Percentiles rank a stretch among this genome's conserved stretches.
Conservation (phyloP, 2,329 filamentous ascomycete genomes). For the Lomentospora prolificans region DNA sequence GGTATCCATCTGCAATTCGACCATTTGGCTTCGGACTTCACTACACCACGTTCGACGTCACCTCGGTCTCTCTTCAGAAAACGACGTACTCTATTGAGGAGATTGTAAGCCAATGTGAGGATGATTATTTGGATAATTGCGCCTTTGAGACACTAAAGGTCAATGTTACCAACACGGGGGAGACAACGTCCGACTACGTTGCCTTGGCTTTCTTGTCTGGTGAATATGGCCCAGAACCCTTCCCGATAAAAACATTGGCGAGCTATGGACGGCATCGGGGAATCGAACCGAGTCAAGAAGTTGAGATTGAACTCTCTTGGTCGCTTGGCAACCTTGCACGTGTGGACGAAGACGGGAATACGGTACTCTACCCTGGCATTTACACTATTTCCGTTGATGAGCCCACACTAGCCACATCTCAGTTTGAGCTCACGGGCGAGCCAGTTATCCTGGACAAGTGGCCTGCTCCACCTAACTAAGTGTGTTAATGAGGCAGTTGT, state of each 20-base stretch:
- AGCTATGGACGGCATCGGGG: slow-evolving; percentile 28
- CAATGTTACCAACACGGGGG: slow-evolving; percentile 37
- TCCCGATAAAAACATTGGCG: too few species aligned
- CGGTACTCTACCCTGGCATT: slow-evolving; percentile 41
- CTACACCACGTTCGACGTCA: slow-evolving; percentile 42
- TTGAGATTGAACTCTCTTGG: slow-evolving; percentile 26
- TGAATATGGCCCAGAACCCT: too few species aligned
- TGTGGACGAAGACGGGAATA: slow-evolving; percentile 37
- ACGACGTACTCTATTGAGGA: slow-evolving; percentile 20
- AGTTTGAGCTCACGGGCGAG: slow-evolving; percentile 36
- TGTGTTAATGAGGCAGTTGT: too few species aligned
- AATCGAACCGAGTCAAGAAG: slow-evolving; percentile 22
- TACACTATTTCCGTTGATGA: slow-evolving; percentile 38
- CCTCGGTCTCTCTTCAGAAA: slow-evolving; percentile 9
- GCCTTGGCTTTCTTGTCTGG: too few species aligned
- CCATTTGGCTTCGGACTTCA: slow-evolving; percentile 47
- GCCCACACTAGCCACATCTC: slow-evolving; percentile 26
- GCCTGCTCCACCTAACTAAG: slow-evolving; percentile 11
- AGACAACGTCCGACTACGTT: slow-evolving; percentile 39
- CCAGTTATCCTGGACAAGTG: slow-evolving; percentile 28
- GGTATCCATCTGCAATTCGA: slow-evolving; percentile 40
- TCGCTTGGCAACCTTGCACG: slow-evolving; percentile 39
- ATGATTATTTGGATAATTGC: slow-evolving; percentile 29
- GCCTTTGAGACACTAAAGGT: slow-evolving; percentile 21
- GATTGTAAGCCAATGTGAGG: slow-evolving; percentile 24